Conservation (phyloP, 2,329 filamentous ascomycete species). For the Mycosphaerella sp. region DNA sequence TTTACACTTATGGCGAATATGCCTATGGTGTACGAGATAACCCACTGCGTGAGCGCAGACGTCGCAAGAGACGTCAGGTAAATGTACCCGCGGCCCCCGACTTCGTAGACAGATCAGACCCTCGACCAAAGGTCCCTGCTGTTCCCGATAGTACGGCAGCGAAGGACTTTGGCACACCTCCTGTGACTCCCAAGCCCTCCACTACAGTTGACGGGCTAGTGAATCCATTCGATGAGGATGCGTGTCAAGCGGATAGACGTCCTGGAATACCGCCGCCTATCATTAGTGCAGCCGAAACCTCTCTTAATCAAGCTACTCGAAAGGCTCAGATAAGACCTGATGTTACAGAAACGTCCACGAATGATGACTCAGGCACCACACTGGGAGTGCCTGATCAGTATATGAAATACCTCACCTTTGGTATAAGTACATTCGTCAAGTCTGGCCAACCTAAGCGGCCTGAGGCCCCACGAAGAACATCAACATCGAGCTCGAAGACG, state of each 20-base stretch:
- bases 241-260: constrained; percentile 13
- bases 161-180: constrained; percentile 12
- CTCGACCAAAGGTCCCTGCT: constrained; percentile 1
- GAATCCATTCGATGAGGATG: constrained; percentile 6
- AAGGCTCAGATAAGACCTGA: constrained; percentile 30
- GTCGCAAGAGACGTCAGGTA: constrained; percentile 38
- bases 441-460: constrained; percentile 21
- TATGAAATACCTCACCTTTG: constrained; percentile 48
- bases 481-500: constrained; percentile 25
- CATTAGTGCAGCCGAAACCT: constrained; percentile 40
- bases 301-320: constrained; percentile 40
- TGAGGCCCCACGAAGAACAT: constrained; percentile 18
- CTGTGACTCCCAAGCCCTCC: background rate
- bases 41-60: constrained; percentile 59
- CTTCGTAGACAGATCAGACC: constrained; percentile 8
- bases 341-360: constrained; percentile 11
- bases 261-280: constrained; percentile 45
- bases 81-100: constrained; percentile 3
- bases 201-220: background rate
- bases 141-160: constrained; percentile 9
- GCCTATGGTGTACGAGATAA: constrained; percentile 82
- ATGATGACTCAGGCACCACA: constrained; percentile 29
- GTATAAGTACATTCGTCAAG: constrained; percentile 35
- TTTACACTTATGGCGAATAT: constrained; percentile 76
- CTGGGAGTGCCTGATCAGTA: constrained; percentile 44